These are phyloP conservation scores for Alternaria tenuissima DNA, from an alignment of 2,329 filamentous ascomycete species.

Conservation along the genomic window DNA sequence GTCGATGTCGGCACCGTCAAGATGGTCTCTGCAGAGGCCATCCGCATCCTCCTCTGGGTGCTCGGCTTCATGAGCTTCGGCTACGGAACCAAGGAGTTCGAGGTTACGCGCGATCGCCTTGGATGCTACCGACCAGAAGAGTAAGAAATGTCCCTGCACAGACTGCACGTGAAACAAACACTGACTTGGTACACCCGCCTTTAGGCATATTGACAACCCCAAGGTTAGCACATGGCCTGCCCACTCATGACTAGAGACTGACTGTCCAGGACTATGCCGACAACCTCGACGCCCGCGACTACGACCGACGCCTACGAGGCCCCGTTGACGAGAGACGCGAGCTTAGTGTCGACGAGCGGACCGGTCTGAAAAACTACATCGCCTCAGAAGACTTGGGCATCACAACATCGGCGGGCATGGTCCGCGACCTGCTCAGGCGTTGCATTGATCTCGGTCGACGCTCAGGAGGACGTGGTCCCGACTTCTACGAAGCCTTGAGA, in stretches of 20 bases:
- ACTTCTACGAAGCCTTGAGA: slow-evolving; percentile 86
- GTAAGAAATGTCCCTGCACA: slow-evolving; percentile 9
- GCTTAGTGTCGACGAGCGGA: slow-evolving; percentile 74
- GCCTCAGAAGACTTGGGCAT: slow-evolving; percentile 81
- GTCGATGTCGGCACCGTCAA: slow-evolving; percentile 94
- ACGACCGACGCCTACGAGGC: slow-evolving; percentile 80
- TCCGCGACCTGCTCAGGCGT: slow-evolving; percentile 74
- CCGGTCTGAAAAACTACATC: slow-evolving; percentile 88
- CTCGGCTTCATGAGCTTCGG: slow-evolving; percentile 90
- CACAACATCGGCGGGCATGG: slow-evolving; percentile 80
- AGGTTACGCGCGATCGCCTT: slow-evolving; percentile 79
- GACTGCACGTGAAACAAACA: too few relatives aligned
- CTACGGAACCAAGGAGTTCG: slow-evolving; percentile 83
- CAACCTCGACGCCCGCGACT: slow-evolving; percentile 83
- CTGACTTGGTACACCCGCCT: too few relatives aligned
- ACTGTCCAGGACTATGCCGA: slow-evolving; percentile 75
- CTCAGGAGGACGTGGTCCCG: slow-evolving; percentile 76
- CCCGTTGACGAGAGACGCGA: slow-evolving; percentile 82
- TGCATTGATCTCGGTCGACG: slow-evolving; percentile 82
- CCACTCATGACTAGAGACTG: neutral
- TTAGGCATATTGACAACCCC: slow-evolving; percentile 74
- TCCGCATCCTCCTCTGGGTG: slow-evolving; percentile 87
- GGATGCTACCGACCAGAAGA: slow-evolving; percentile 77
- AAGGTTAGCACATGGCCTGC: slow-evolving; percentile 54
- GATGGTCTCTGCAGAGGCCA: slow-evolving; percentile 87